Conservation (phyloP, 345 rosid species). For the Moringa oleifera region DNA sequence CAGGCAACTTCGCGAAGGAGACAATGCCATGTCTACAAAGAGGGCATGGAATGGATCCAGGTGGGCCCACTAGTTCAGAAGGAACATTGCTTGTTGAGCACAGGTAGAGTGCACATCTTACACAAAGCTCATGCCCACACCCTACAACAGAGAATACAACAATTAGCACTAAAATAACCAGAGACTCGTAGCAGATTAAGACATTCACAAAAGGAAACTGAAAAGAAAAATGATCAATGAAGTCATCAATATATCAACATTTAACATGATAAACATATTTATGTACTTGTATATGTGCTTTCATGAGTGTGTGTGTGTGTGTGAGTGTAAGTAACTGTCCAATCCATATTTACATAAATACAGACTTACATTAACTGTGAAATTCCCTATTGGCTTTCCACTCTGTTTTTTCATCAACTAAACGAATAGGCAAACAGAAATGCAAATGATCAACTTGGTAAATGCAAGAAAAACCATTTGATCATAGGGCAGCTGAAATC, state of each 20-base stretch:
- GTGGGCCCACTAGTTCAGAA: constrained; percentile 55
- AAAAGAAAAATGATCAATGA: too few species aligned
- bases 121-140: constrained; percentile 90
- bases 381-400: background rate
- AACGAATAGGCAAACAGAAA: background rate
- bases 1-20: constrained; percentile 60
- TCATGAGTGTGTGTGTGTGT: too few species aligned
- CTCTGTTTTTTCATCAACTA: background rate
- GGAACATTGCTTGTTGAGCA: constrained; percentile 79
- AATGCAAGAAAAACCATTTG: background rate
- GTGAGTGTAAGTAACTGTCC: too few species aligned
- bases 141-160: constrained; percentile 31
- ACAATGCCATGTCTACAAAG: constrained; percentile 89
- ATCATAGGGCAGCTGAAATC: background rate
- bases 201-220: too few species aligned
- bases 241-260: background rate
- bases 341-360: too few species aligned
- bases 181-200: too few species aligned
- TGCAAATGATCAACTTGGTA: too few species aligned
- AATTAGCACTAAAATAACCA: too few species aligned
- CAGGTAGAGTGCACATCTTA: constrained; percentile 88
- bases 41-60: constrained; percentile 95
- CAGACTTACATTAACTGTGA: background rate
- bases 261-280: background rate
- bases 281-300: background rate